Percentiles rank a stretch among this genome's conserved stretches.
These are phyloP conservation scores for Cadophora malorum DNA, from an alignment of 2,329 filamentous ascomycete genomes.

Conservation along the genomic window DNA sequence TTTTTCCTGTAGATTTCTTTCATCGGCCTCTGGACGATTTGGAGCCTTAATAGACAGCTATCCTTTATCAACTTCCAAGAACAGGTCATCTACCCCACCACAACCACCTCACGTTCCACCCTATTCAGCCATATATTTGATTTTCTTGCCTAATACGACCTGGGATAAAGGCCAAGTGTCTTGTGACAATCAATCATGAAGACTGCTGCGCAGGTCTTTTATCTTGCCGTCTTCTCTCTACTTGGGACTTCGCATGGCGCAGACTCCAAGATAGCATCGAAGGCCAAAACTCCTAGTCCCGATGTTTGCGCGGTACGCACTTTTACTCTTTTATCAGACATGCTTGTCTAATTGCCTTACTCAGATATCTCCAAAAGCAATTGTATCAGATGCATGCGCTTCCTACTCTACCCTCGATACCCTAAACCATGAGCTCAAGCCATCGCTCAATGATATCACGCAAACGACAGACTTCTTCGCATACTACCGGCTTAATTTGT, in stretches of 20 bases:
- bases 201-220: slow-evolving; percentile 61
- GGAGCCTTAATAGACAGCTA: slow-evolving; percentile 27
- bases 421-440: slow-evolving; percentile 79
- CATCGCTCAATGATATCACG: slow-evolving; percentile 80
- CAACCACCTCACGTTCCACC: slow-evolving; percentile 14
- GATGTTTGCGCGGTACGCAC: slow-evolving; percentile 49
- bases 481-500: slow-evolving; percentile 94
- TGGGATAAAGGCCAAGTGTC: slow-evolving; percentile 35
- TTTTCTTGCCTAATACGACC: slow-evolving; percentile 21
- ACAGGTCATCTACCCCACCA: slow-evolving; percentile 19
- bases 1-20: slow-evolving; percentile 27
- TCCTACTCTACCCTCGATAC: slow-evolving; percentile 90
- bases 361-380: slow-evolving; percentile 86
- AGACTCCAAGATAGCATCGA: slow-evolving; percentile 45
- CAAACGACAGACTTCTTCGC: slow-evolving; percentile 96
- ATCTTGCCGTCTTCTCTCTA: slow-evolving; percentile 66
- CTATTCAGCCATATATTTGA: slow-evolving; percentile 29
- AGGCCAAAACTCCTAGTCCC: slow-evolving; percentile 46
- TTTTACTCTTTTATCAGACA: slow-evolving; percentile 41
- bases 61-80: slow-evolving; percentile 27
- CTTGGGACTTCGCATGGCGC: slow-evolving; percentile 55
- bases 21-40: slow-evolving; percentile 16
- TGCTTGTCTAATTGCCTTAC: slow-evolving; percentile 44
- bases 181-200: slow-evolving; percentile 51
- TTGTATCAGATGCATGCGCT: slow-evolving; percentile 92